Conservation (phyloP, 768 basidiomycete species). For the Tricholoma saponaceum region DNA sequence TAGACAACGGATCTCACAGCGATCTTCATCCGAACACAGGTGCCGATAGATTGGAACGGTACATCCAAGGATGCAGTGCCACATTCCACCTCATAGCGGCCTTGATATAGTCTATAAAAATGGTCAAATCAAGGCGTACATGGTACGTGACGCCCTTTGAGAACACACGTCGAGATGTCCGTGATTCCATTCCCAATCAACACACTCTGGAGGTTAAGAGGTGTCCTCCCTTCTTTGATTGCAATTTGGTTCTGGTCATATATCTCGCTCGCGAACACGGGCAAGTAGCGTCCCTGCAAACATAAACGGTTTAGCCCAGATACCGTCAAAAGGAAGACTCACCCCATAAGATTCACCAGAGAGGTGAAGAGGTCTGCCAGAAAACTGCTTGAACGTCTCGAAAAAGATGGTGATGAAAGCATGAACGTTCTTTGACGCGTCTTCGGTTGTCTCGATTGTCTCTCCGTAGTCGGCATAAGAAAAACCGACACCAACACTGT, state of each 20-base stretch:
- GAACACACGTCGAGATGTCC: conserved; percentile 39
- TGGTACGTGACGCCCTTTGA: conserved; percentile 21
- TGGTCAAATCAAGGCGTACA: neutral
- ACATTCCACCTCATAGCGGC: conserved; percentile 59
- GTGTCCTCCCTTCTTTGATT: conserved; percentile 44
- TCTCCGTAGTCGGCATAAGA: conserved; percentile 69
- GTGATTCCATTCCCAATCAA: conserved; percentile 63
- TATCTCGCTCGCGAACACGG: conserved; percentile 74
- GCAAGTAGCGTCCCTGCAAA: conserved; percentile 61
- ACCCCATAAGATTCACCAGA: conserved; percentile 81
- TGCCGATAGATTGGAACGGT: conserved; percentile 50
- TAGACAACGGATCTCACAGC: conserved; percentile 36
- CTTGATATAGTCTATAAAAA: conserved; percentile 33
- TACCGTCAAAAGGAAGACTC: conserved; percentile 15
- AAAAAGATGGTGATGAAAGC: conserved; percentile 80
- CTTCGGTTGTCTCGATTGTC: conserved; percentile 70
- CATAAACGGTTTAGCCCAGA: conserved; percentile 6
- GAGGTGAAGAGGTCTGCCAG: conserved; percentile 65
- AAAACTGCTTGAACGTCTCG: conserved; percentile 70
- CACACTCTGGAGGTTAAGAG: conserved; percentile 66
- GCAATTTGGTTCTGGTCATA: conserved; percentile 63
- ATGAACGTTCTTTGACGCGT: conserved; percentile 72
- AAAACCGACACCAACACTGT: conserved; percentile 65
- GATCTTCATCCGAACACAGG: conserved; percentile 58
- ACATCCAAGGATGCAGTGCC: conserved; percentile 49